These are phyloP conservation scores for Myxozyma neglecta DNA, from an alignment of 805 yeast species.

Conservation along the genomic window DNA sequence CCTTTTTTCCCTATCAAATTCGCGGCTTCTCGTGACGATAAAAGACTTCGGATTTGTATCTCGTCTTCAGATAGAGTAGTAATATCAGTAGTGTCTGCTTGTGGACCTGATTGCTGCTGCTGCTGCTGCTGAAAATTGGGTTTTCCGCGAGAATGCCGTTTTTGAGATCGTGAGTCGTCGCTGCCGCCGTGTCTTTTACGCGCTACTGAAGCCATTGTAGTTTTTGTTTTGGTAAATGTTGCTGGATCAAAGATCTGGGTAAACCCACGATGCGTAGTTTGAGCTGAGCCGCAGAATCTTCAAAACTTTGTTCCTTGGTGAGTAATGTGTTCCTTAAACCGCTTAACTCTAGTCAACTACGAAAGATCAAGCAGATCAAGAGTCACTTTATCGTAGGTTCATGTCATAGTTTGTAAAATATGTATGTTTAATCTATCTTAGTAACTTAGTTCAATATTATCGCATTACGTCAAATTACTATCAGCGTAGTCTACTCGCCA, in stretches of 20 bases:
- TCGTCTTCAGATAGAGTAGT: background rate
- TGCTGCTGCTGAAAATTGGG: constrained; percentile 1
- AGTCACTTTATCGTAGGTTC: no score
- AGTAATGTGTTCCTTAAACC: no score
- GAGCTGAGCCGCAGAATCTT: no score
- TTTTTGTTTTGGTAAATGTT: background rate
- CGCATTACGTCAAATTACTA: no score
- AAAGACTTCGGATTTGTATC: constrained; percentile 21
- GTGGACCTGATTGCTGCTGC: background rate
- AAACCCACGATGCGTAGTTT: background rate
- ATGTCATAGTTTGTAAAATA: no score
- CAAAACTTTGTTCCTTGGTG: no score
- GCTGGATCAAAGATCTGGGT: background rate
- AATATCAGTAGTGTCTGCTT: background rate
- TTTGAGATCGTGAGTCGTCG: constrained; percentile 5
- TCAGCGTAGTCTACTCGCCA: no score
- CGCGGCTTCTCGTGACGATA: constrained; percentile 29
- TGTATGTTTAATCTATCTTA: no score
- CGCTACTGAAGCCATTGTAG: background rate
- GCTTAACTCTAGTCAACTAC: no score
- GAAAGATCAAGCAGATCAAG: no score
- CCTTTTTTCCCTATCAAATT: constrained; percentile 25
- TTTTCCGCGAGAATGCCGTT: constrained; percentile 5
- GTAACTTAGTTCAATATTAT: no score
- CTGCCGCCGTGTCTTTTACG: constrained; percentile 9